A percentile compares a stretch with the other conserved stretches of the same genome.
These are phyloP conservation scores for Saitozyma sp. DNA, from an alignment of 768 basidiomycete genomes.

Conservation along the genomic window DNA sequence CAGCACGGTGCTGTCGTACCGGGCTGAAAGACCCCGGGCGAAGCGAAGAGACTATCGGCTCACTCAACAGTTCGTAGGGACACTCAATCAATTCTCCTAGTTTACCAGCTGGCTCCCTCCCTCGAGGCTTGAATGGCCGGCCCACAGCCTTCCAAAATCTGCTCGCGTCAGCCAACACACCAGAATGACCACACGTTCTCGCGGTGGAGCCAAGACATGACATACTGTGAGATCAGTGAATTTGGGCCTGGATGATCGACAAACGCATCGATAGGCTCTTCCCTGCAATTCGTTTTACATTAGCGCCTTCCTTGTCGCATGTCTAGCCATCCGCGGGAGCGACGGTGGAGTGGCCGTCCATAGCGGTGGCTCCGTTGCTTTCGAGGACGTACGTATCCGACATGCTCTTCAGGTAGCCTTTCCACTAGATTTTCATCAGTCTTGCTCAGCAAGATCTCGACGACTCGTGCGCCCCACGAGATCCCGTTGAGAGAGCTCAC, in stretches of 20 bases:
- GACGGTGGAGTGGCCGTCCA: no score
- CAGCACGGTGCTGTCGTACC: no score
- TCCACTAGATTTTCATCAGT: slow-evolving; percentile 23
- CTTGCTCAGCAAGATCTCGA: no score
- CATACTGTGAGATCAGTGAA: no score
- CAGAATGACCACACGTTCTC: no score
- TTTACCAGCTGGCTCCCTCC: slow-evolving; percentile 18
- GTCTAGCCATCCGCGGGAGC: no score
- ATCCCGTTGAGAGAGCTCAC: slow-evolving; percentile 9
- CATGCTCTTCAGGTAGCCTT: slow-evolving; percentile 29
- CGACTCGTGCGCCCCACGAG: no score
- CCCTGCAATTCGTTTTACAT: no score
- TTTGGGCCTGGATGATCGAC: no score
- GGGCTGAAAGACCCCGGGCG: neutral
- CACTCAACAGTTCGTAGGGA: slow-evolving; percentile 18
- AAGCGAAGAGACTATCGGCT: slow-evolving; percentile 5
- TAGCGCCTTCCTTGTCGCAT: no score
- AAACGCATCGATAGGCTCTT: no score
- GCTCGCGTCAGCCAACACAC: neutral
- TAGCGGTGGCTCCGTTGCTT: neutral
- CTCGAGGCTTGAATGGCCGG: neutral
- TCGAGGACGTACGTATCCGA: slow-evolving; percentile 25
- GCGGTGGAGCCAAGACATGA: no score
- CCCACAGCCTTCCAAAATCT: slow-evolving; percentile 27
- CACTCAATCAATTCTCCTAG: slow-evolving; percentile 19